Evolutionary conservation across 768 basidiomycete genomes (phyloP), one percentile per base, ranked within the genome.

Genomic region (Calocera viscosa): DNA sequence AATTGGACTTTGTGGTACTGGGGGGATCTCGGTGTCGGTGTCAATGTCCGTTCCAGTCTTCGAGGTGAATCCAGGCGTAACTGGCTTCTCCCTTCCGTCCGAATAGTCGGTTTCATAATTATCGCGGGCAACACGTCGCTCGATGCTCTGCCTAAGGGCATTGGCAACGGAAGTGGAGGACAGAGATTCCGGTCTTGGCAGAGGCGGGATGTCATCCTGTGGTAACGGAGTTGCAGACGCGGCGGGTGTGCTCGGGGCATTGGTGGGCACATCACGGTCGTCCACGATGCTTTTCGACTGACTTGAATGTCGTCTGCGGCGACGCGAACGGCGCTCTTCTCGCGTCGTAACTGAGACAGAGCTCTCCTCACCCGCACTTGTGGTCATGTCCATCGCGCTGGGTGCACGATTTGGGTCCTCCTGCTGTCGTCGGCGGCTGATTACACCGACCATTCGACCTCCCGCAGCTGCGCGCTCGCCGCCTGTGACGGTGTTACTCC

Each of bases 401-500:
- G 63, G 66, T 47, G 67, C 66, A 19, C 66, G 35, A 30, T 30
- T 41, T 16, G 63, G 65, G 39, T 69, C 64, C 28, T 60, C 69
- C 19, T 69, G 49, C 33, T 53, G 53, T 17, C 64, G 63, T 40
- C 71, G 22, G 64, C 71, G 67, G 33, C 63, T 41, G 35, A 69
- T 69, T n/a, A 68, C 63, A 40, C 90, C 78, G 78, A 91, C 81
- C 64, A 85, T 79, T 14, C 69, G 67, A 71, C 84, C 82, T 47
- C 90, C 82, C 14, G 87, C 89, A 32, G 84, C 88, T 33, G 82
- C 81, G 35, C 90, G 85, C 72, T 91, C 90, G 32, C 88, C 89
- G 5, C 89, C 90, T 1, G 90, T 83, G 16, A 91, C 85, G 19
- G 91, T 93, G 72, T 91, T 91, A 71, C 88, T 91, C 66, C 91